Evolutionary conservation across 1,284 basidiomycete genomes (phyloP).

Genomic region (Malassezia restricta): DNA sequence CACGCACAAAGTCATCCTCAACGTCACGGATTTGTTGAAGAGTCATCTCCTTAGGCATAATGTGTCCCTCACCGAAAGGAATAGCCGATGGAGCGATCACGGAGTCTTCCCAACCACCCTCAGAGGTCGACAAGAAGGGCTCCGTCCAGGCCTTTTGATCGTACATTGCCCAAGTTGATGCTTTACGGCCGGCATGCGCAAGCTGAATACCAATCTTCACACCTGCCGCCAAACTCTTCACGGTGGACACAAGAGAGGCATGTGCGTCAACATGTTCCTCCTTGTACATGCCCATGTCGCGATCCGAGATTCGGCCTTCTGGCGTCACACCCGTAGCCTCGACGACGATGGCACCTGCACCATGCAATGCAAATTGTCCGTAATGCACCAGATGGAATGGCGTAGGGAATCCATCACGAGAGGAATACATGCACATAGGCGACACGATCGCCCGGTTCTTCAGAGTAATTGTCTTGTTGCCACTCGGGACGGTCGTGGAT

Average conservation of each 20-base stretch:
- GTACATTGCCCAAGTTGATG: conserved; percentile 49
- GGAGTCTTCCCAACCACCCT: conserved; percentile 61
- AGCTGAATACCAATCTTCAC: conserved; percentile 65
- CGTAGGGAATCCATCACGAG: conserved; percentile 29
- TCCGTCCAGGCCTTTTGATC: conserved; percentile 46
- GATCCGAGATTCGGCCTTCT: conserved; percentile 63
- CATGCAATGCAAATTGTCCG: conserved; percentile 39
- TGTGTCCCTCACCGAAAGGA: conserved; percentile 51
- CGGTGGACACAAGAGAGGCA: conserved; percentile 61
- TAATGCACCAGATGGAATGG: conserved; percentile 41
- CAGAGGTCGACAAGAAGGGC: conserved; percentile 20
- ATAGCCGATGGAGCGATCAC: conserved; percentile 56
- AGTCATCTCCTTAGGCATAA: conserved; percentile 55
- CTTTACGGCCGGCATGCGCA: conserved; percentile 65
- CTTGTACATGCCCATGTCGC: conserved; percentile 61
- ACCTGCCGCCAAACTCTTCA: conserved; percentile 55
- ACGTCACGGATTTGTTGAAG: conserved; percentile 55
- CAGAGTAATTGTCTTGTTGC: conserved; percentile 16
- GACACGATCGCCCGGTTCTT: conserved; percentile 37
- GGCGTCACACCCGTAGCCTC: conserved; percentile 53
- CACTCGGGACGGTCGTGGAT: conserved; percentile 19
- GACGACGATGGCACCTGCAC: conserved; percentile 36
- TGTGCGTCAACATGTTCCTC: conserved; percentile 61
- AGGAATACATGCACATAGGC: conserved; percentile 42
- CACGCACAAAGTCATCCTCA: conserved; percentile 57